Conservation (phyloP, 2,329 filamentous ascomycete species). For the Ophiostoma piceae region DNA sequence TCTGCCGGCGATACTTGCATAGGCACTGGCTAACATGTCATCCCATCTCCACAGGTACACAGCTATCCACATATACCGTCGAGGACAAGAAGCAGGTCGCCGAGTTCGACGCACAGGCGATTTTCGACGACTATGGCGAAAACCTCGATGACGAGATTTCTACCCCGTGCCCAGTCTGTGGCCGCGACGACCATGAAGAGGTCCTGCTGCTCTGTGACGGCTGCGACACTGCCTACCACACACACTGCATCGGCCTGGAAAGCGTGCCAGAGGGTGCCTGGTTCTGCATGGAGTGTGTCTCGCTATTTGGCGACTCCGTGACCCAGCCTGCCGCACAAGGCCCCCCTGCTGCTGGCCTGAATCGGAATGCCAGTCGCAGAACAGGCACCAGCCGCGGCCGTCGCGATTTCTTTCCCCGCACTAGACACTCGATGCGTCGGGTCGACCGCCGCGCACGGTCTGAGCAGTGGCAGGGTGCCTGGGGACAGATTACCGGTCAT, state of each 20-base stretch:
- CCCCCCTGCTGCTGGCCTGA: slow-evolving; percentile 29
- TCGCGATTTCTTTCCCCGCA: slow-evolving; percentile 47
- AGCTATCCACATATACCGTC: slow-evolving; percentile 58
- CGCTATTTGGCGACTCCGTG: slow-evolving; percentile 42
- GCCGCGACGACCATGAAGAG: slow-evolving; percentile 73
- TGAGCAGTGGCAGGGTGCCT: slow-evolving; percentile 84
- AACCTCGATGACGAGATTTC: slow-evolving; percentile 66
- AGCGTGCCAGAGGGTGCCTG: slow-evolving; percentile 70
- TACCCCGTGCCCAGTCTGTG: slow-evolving; percentile 79
- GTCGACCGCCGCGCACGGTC: slow-evolving; percentile 57
- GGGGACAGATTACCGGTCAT: slow-evolving; percentile 59
- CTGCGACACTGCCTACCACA: slow-evolving; percentile 86
- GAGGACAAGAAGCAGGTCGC: slow-evolving; percentile 83
- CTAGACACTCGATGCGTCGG: slow-evolving; percentile 52
- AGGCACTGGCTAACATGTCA: slow-evolving; percentile 18
- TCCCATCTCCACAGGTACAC: slow-evolving; percentile 42
- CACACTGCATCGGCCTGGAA: slow-evolving; percentile 82
- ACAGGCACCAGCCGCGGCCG: slow-evolving; percentile 21
- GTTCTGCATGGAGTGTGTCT: slow-evolving; percentile 83
- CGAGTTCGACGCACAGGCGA: slow-evolving; percentile 74
- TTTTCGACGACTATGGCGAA: slow-evolving; percentile 67
- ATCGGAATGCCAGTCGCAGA: slow-evolving; percentile 8
- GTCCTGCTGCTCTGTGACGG: slow-evolving; percentile 83
- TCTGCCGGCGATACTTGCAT: not conserved
- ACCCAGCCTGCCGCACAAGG: slow-evolving; percentile 32